phyloP scores from a whole-genome alignment of 2,329 filamentous ascomycete species.

The Colletotrichum tropicicola region DNA sequence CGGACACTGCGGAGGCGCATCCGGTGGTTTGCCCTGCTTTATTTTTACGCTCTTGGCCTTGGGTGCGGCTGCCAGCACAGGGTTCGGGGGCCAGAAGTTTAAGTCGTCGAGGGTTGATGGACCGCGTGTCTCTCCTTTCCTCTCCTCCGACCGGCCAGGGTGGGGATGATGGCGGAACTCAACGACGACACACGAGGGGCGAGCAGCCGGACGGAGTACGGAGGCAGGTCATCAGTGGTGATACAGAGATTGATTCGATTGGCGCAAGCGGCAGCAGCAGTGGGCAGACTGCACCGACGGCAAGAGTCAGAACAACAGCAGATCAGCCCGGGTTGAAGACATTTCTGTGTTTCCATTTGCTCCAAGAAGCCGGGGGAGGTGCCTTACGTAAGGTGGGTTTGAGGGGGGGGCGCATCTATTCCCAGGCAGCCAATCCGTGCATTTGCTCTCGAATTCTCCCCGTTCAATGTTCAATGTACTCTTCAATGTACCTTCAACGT shows the following conservation, averaged over 20 bases:
- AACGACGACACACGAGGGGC: neutral
- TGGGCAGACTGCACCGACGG: neutral
- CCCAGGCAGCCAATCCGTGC: slow-evolving; percentile 24
- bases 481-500: slow-evolving; percentile 20
- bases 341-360: slow-evolving; percentile 13
- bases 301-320: slow-evolving; percentile 13
- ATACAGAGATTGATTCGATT: slow-evolving; percentile 15
- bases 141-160: neutral
- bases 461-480: neutral
- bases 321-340: slow-evolving; percentile 4
- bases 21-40: slow-evolving; percentile 7
- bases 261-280: neutral
- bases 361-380: slow-evolving; percentile 3
- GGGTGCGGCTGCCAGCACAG: neutral
- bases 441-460: neutral
- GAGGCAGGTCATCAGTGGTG: slow-evolving; percentile 10
- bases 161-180: slow-evolving; percentile 4
- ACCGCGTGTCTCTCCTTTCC: neutral
- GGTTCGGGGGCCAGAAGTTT: neutral
- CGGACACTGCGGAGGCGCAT: neutral
- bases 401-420: neutral
- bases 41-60: slow-evolving; percentile 8
- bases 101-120: neutral
- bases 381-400: slow-evolving; percentile 23
- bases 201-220: neutral